Conservation (phyloP, 2,329 filamentous ascomycete genomes). For the Chaetothyriales sp. region DNA sequence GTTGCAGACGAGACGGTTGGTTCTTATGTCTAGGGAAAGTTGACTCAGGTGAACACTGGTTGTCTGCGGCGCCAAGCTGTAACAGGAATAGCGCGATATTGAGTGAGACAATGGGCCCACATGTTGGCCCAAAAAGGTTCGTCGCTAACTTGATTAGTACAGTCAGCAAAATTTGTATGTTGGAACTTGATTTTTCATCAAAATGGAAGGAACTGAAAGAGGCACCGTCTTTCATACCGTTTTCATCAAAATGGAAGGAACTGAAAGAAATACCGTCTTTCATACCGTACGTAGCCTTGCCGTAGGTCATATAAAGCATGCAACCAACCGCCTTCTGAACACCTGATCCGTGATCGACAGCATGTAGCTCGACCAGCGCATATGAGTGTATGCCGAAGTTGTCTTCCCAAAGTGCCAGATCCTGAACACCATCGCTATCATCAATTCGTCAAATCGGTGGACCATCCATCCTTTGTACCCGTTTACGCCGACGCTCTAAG, state of each 20-base stretch:
- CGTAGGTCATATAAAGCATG: background rate
- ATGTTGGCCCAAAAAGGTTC: too few species aligned
- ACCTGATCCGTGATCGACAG: too few species aligned
- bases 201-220: background rate
- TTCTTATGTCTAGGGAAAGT: too few species aligned
- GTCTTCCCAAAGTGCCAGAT: background rate
- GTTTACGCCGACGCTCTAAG: constrained; percentile 12
- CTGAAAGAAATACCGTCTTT: background rate
- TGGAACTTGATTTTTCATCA: background rate
- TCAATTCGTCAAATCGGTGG: background rate
- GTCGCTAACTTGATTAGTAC: too few species aligned
- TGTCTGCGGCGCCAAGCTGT: too few species aligned
- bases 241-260: background rate
- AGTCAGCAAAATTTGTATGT: too few species aligned
- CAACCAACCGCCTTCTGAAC: background rate
- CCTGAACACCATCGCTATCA: constrained; percentile 1
- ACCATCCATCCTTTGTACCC: background rate
- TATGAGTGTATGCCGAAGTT: background rate
- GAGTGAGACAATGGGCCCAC: too few species aligned
- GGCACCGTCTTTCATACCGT: background rate
- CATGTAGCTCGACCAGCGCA: background rate
- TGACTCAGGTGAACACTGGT: too few species aligned
- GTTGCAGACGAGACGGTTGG: too few species aligned
- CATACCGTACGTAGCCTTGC: background rate
- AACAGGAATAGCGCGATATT: too few species aligned